These are phyloP conservation scores for Ceriops decandra DNA, from an alignment of 345 rosid species.

Conservation along the genomic window DNA sequence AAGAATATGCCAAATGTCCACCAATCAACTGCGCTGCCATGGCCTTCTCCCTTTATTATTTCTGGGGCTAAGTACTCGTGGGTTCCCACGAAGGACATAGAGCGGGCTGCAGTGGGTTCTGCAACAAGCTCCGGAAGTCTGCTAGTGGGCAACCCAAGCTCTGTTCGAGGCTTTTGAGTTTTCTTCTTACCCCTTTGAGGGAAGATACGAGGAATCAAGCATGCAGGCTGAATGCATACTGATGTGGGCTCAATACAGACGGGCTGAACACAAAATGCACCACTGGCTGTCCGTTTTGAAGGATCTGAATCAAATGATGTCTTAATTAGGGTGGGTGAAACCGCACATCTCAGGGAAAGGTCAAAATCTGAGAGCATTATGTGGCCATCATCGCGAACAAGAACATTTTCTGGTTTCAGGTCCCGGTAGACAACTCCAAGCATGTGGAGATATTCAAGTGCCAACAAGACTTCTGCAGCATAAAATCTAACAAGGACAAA, in stretches of 20 bases:
- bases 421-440: conserved; percentile 97
- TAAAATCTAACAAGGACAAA: conserved; percentile 60
- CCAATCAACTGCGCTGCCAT: conserved; percentile 99
- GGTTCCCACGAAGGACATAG: conserved; percentile 99
- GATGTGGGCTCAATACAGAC: conserved; percentile 86
- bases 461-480: conserved; percentile 92
- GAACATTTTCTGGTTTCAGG: conserved; percentile 93
- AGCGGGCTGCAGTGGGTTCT: conserved; percentile 88
- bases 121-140: conserved; percentile 88
- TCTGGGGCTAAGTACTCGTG: conserved; percentile 98
- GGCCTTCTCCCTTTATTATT: conserved; percentile 96
- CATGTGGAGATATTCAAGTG: conserved; percentile 98
- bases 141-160: conserved; percentile 44
- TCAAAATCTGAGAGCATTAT: conserved; percentile 99
- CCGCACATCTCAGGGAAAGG: conserved; percentile 85
- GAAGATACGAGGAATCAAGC: conserved; percentile 81
- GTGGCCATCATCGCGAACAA: conserved; percentile 98
- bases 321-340: conserved; percentile 82
- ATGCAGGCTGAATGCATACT: conserved; percentile 80
- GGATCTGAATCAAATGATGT: conserved; percentile 60
- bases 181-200: conserved; percentile 81
- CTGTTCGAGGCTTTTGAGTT: conserved; percentile 45
- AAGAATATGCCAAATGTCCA: conserved; percentile 97
- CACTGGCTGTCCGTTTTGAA: conserved; percentile 56
- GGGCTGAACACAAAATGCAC: conserved; percentile 84